A percentile compares a stretch with the other conserved stretches of the same genome.
Conservation (phyloP, 2,329 filamentous ascomycete species). For the Tolypocladium pustulatum region DNA sequence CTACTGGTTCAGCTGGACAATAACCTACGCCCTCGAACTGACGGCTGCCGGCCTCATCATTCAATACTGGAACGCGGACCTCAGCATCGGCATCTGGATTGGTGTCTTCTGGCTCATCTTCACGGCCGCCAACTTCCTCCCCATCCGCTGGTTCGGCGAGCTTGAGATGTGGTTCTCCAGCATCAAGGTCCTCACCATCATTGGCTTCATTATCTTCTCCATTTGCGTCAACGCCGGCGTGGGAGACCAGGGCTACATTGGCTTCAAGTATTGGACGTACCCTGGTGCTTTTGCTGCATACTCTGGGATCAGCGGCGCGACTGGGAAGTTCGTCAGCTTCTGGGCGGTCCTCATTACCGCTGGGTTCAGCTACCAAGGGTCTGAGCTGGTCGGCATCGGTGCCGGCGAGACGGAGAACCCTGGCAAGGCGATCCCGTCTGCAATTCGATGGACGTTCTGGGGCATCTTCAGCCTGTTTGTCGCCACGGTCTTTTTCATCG, state of each 20-base stretch:
- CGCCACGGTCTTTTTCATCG: slow-evolving; percentile 57
- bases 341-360: slow-evolving; percentile 60
- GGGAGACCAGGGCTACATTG: slow-evolving; percentile 58
- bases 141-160: slow-evolving; percentile 64
- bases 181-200: slow-evolving; percentile 66
- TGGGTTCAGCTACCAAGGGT: slow-evolving; percentile 61
- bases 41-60: slow-evolving; percentile 65
- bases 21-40: slow-evolving; percentile 63
- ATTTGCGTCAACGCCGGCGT: slow-evolving; percentile 66
- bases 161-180: slow-evolving; percentile 70
- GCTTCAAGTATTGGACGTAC: slow-evolving; percentile 60
- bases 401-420: slow-evolving; percentile 68
- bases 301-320: slow-evolving; percentile 38
- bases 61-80: slow-evolving; percentile 55
- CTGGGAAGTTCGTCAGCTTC: slow-evolving; percentile 57
- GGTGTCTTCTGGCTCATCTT: slow-evolving; percentile 63
- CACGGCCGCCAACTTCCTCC: slow-evolving; percentile 58
- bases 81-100: slow-evolving; percentile 64
- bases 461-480: slow-evolving; percentile 62
- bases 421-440: slow-evolving; percentile 58
- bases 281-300: slow-evolving; percentile 60
- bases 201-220: slow-evolving; percentile 67
- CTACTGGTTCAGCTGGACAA: slow-evolving; percentile 71
- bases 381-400: slow-evolving; percentile 68
- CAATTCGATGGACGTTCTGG: slow-evolving; percentile 67